phyloP scores from a whole-genome alignment of 305 asterid genomes.

The Fraxinus latifolia region DNA sequence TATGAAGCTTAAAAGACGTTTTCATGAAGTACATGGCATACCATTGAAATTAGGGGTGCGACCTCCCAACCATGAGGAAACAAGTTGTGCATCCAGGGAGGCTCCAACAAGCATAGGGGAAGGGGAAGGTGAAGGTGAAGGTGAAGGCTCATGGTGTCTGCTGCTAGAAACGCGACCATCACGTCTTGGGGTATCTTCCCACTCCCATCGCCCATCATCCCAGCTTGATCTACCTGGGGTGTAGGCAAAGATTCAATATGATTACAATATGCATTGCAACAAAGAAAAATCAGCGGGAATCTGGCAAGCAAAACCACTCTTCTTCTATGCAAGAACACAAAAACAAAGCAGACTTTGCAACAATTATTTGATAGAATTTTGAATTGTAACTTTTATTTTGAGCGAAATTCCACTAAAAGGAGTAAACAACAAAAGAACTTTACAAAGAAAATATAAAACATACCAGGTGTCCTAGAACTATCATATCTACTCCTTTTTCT shows the following conservation, averaged over 20 bases:
- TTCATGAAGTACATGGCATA: constrained; percentile 23
- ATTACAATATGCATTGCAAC: constrained; percentile 14
- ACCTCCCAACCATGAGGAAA: constrained; percentile 89
- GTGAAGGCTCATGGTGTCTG: constrained; percentile 61
- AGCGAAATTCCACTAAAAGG: not conserved
- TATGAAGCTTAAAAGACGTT: constrained; percentile 3
- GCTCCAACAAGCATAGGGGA: constrained; percentile 69
- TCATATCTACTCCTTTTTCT: constrained; percentile 67
- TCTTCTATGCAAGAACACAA: constrained; percentile 10
- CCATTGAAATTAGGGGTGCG: constrained; percentile 69
- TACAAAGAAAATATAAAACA: constrained; percentile 17
- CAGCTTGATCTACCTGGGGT: constrained; percentile 81
- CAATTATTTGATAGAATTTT: constrained; percentile 4
- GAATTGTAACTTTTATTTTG: not conserved
- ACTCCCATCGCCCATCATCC: constrained; percentile 97
- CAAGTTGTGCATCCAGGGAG: constrained; percentile 90
- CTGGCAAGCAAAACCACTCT: not conserved
- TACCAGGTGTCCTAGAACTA: constrained; percentile 67
- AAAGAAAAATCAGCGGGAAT: not conserved
- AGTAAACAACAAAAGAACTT: not conserved
- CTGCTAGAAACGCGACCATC: constrained; percentile 52
- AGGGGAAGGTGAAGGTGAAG: constrained; percentile 41
- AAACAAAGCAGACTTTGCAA: not conserved
- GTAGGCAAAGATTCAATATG: not conserved
- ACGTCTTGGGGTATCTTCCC: constrained; percentile 82